A percentile compares a stretch with the other conserved stretches of the same genome.
Conservation (phyloP, 257 asterid species). For the Perilla frutescens region DNA sequence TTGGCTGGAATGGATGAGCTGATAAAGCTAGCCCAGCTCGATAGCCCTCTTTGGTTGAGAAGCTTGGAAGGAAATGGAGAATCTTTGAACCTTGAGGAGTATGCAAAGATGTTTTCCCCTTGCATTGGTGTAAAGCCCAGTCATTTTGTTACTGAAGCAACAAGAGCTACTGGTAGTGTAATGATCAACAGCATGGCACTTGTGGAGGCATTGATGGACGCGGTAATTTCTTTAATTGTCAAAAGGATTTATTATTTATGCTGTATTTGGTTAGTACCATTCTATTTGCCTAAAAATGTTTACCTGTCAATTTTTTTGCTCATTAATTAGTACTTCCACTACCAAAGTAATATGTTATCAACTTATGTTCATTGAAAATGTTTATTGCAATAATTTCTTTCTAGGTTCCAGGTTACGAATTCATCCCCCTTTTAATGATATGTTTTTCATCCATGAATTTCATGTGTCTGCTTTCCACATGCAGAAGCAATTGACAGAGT, state of each 20-base stretch:
- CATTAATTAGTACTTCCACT: neutral
- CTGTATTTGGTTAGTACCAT: neutral
- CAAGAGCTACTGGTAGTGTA: conserved; percentile 65
- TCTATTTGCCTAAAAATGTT: neutral
- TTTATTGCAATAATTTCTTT: neutral
- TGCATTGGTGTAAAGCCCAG: conserved; percentile 61
- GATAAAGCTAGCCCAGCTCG: conserved; percentile 64
- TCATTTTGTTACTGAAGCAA: conserved; percentile 67
- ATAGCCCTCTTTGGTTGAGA: conserved; percentile 70
- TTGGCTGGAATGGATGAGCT: conserved; percentile 75
- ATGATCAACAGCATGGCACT: conserved; percentile 53
- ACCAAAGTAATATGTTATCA: neutral
- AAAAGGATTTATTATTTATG: neutral
- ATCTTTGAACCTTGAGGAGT: conserved; percentile 69
- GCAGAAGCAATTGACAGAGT: conserved; percentile 59
- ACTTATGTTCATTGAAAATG: neutral
- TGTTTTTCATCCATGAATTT: neutral
- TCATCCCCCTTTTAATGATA: no score
- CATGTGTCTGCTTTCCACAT: conserved; percentile 14
- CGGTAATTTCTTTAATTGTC: conserved; percentile 48
- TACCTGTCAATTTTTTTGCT: neutral
- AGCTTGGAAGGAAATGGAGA: conserved; percentile 59
- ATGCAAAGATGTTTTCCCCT: conserved; percentile 59
- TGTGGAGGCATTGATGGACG: conserved; percentile 73
- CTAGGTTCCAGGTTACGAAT: neutral